Percentiles rank a stretch among this genome's conserved stretches.
Evolutionary conservation across 345 rosid species (phyloP).

Genomic region (Eucalyptus curtisii): DNA sequence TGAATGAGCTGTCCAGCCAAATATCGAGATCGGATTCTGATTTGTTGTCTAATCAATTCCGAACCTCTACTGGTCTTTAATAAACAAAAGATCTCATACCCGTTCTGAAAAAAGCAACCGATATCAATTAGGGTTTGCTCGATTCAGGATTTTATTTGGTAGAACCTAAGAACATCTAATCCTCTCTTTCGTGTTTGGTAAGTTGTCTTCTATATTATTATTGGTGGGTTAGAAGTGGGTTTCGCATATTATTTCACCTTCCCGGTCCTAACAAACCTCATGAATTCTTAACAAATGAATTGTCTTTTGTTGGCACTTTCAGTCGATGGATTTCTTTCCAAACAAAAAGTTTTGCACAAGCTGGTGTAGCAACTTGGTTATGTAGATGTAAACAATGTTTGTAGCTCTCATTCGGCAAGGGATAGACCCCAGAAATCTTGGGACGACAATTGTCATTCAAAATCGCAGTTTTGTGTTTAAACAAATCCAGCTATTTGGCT

Average conservation of each 20-base stretch:
- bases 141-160: background rate
- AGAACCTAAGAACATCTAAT: background rate
- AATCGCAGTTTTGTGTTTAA: background rate
- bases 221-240: background rate
- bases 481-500: background rate
- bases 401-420: background rate
- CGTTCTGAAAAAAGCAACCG: background rate
- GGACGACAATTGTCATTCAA: background rate
- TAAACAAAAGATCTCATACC: background rate
- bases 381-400: background rate
- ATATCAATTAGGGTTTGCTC: background rate
- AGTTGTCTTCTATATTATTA: background rate
- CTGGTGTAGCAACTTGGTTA: background rate
- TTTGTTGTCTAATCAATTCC: background rate
- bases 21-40: background rate
- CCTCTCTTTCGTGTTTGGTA: background rate
- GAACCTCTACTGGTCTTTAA: background rate
- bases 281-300: background rate
- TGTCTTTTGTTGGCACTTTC: background rate
- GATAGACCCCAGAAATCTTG: background rate
- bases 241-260: background rate
- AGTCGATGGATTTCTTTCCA: background rate
- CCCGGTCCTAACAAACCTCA: background rate
- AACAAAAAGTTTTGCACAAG: background rate
- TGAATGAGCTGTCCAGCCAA: background rate